Base-by-base conservation (phyloP, 2,329 filamentous ascomycete genomes). In the Cladosporium phlei region DNA sequence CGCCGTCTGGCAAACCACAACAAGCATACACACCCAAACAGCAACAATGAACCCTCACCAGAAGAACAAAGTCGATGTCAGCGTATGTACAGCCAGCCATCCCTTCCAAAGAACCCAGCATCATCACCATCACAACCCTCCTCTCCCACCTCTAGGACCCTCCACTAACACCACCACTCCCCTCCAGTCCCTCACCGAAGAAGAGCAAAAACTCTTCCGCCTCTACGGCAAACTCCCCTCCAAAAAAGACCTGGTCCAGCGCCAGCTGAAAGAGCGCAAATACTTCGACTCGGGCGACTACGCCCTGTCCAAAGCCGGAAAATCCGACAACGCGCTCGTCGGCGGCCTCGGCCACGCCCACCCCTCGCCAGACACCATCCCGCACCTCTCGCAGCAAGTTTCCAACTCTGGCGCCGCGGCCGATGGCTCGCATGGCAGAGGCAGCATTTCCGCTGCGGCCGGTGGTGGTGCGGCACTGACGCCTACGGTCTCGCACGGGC, bases 261-360 rank as follows among this genome's bases (percentile, higher is more conserved):
- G 97, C 77, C 95, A 97, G 67, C 81, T 97, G 66, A 96, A 96
- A 79, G 93, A 97, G 69, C 90, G 93, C 75, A 98, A 95, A 73
- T 95, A 95, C 74, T 95, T 95, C 69, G 88, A 95, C 74, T 93
- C 86, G 48, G 89, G 89, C 62, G 90, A 95, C 74, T 95, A 95
- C 66, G 89, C 89, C 63, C 83, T 95, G 71, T 91, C 86, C 69
- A 94, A 95, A 74, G 93, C 93, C 50, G 93, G 93, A 70, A 97
- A 97, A 74, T 45, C 42, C 63, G 86, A 93, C 65, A 86, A 93
- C 62, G 91, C 94, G 10, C 45, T 64, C 10, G 88, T 95, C 51
- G 95, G 91, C 64, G 85, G 85, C 62, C 88, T 98, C 63, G 93
- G 93, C 62, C 90, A 88, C 62, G 85, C 95, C 72, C 93, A 98